Conservation (phyloP, 2,329 filamentous ascomycete species). For the Colletotrichum sidae region DNA sequence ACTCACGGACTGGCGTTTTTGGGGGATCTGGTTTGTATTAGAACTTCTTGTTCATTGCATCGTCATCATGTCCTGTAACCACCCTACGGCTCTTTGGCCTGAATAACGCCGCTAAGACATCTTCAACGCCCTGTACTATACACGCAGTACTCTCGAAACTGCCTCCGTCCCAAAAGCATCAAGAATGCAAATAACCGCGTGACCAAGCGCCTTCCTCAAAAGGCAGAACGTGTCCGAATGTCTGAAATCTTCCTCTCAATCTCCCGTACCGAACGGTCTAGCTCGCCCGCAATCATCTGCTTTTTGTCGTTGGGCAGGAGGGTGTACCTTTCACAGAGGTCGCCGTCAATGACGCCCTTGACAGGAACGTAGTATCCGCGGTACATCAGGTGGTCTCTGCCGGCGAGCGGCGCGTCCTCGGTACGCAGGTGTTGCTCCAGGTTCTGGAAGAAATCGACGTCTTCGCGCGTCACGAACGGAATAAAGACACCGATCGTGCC, state of each 20-base stretch:
- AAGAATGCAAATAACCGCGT: conserved; percentile 4
- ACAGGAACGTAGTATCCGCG: conserved; percentile 95
- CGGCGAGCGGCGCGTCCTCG: conserved; percentile 88
- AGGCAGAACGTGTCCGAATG: conserved; percentile 69
- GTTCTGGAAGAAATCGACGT: conserved; percentile 97
- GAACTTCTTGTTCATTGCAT: conserved; percentile 36
- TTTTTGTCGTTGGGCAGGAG: conserved; percentile 89
- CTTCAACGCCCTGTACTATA: conserved; percentile 32
- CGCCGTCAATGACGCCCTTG: conserved; percentile 96
- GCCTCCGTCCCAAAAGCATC: not conserved
- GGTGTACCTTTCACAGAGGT: conserved; percentile 93
- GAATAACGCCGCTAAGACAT: conserved; percentile 34
- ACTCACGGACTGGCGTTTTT: conserved; percentile 12
- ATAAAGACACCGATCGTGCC: conserved; percentile 94
- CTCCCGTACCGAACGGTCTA: conserved; percentile 90
- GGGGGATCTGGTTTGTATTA: conserved; percentile 26
- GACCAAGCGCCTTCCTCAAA: conserved; percentile 50
- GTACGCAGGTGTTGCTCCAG: conserved; percentile 88
- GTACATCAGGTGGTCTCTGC: conserved; percentile 95
- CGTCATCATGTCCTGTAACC: conserved; percentile 37
- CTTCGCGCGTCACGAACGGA: conserved; percentile 90
- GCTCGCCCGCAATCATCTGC: conserved; percentile 91
- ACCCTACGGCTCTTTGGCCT: conserved; percentile 32
- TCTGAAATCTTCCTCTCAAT: conserved; percentile 95
- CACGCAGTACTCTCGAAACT: conserved; percentile 5